Percentiles rank a stretch among this genome's conserved stretches.
phyloP scores from a whole-genome alignment of 2,329 filamentous ascomycete species.

The Raffaelea ambrosiae region DNA sequence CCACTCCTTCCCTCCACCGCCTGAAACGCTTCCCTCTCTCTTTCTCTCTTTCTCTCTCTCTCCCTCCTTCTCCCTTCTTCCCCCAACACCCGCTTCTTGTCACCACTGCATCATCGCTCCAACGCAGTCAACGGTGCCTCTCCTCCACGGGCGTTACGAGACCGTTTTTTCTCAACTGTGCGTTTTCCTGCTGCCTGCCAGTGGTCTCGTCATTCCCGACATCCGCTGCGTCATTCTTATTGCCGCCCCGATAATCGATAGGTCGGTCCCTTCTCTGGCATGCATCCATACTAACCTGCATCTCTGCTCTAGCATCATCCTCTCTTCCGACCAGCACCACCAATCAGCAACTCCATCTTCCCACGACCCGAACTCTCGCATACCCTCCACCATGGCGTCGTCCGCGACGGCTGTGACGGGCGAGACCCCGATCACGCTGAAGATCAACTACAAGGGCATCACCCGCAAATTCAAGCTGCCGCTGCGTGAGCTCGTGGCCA shows the following conservation, averaged over 20 bases:
- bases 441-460: constrained; percentile 68
- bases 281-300: too few species aligned
- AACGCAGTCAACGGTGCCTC: not conserved
- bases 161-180: too few species aligned
- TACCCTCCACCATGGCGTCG: constrained; percentile 21
- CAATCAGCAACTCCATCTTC: not conserved
- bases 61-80: not conserved
- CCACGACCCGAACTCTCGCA: not conserved
- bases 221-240: too few species aligned
- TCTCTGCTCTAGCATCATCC: not conserved
- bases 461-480: constrained; percentile 84
- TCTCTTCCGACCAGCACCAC: not conserved
- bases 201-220: too few species aligned
- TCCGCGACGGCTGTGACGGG: constrained; percentile 27
- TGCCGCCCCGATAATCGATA: too few species aligned
- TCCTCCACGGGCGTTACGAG: too few species aligned
- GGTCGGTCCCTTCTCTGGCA: too few species aligned
- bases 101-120: not conserved
- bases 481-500: constrained; percentile 70
- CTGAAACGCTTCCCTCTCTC: constrained; percentile 1
- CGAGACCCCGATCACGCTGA: constrained; percentile 75
- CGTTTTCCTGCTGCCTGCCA: not conserved
- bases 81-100: too few species aligned
- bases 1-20: constrained; percentile 1
- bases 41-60: not conserved